phyloP scores from a whole-genome alignment of 2,329 filamentous ascomycete genomes.

The Venturia aucupariae region DNA sequence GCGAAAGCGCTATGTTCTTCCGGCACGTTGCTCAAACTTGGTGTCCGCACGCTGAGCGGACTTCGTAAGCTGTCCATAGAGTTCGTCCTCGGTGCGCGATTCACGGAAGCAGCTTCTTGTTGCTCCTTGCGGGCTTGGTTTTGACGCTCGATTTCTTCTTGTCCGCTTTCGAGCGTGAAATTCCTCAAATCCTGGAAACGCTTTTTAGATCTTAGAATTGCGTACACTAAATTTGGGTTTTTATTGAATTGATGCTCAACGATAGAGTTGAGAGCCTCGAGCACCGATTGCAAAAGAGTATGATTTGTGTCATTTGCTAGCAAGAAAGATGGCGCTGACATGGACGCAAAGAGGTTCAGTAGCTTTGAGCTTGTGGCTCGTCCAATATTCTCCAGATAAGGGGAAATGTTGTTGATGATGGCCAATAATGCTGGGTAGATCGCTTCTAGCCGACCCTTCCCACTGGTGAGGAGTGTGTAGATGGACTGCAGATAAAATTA shows the following conservation, averaged over 20 bases:
- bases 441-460: conserved; percentile 80
- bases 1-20: conserved; percentile 77
- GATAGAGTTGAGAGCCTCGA: conserved; percentile 84
- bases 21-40: conserved; percentile 57
- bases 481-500: conserved; percentile 54
- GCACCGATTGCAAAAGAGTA: conserved; percentile 63
- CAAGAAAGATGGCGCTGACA: conserved; percentile 88
- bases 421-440: conserved; percentile 88
- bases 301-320: conserved; percentile 91
- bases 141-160: conserved; percentile 79
- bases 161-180: conserved; percentile 85
- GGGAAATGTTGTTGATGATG: conserved; percentile 86
- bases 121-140: conserved; percentile 60
- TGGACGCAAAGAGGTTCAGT: conserved; percentile 78
- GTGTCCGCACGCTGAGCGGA: conserved; percentile 47
- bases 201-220: conserved; percentile 69
- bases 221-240: conserved; percentile 73
- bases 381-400: conserved; percentile 71
- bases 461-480: conserved; percentile 81
- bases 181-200: conserved; percentile 75
- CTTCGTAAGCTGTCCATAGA: conserved; percentile 62
- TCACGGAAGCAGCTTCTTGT: conserved; percentile 29
- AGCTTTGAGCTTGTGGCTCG: conserved; percentile 68
- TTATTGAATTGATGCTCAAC: conserved; percentile 80
- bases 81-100: conserved; percentile 37